These are phyloP conservation scores for Rhizomucor miehei DNA, from an alignment of 371 early-diverging fungal species.

Conservation along the genomic window DNA sequence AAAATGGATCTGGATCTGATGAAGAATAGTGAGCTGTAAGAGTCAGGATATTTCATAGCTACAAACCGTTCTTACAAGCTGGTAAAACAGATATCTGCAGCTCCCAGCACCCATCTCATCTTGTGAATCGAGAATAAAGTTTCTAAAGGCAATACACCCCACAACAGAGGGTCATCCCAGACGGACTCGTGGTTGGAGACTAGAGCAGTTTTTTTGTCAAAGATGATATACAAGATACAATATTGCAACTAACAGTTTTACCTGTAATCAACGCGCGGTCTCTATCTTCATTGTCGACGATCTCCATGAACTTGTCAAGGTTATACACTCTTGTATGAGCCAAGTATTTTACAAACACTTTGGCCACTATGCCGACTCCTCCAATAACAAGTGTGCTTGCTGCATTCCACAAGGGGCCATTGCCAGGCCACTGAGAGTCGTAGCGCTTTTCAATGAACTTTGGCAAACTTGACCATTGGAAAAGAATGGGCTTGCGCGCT, in stretches of 20 bases:
- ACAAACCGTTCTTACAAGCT: constrained; percentile 45
- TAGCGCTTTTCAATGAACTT: constrained; percentile 25
- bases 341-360: constrained; percentile 53
- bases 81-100: constrained; percentile 82
- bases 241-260: constrained; percentile 24
- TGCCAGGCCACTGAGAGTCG: constrained; percentile 15
- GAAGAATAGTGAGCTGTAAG: background rate
- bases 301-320: constrained; percentile 54
- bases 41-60: background rate
- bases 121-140: constrained; percentile 42
- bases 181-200: constrained; percentile 54
- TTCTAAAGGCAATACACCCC: constrained; percentile 69
- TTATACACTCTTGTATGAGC: constrained; percentile 53
- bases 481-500: constrained; percentile 12
- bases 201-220: constrained; percentile 5
- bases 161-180: constrained; percentile 82
- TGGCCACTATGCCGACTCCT: constrained; percentile 41
- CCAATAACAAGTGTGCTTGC: constrained; percentile 44
- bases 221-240: background rate
- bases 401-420: constrained; percentile 46
- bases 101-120: constrained; percentile 84
- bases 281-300: constrained; percentile 57
- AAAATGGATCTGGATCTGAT: constrained; percentile 59
- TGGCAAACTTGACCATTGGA: constrained; percentile 37
- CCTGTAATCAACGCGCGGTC: constrained; percentile 65